These are phyloP conservation scores for Fusarium multiceps DNA, from an alignment of 2,329 filamentous ascomycete species.

Conservation along the genomic window DNA sequence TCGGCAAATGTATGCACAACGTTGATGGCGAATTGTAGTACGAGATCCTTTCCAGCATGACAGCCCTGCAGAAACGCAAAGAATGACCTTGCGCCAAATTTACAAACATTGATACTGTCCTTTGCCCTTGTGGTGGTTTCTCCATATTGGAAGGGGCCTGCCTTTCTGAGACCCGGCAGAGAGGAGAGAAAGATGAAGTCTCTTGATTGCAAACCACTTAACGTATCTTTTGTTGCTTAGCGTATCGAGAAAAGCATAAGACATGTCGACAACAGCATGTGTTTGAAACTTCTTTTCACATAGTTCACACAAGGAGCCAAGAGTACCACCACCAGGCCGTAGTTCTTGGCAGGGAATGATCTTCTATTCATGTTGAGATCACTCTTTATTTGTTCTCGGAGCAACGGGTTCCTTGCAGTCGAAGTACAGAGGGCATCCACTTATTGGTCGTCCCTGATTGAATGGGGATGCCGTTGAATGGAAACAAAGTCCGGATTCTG, in stretches of 20 bases:
- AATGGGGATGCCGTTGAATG: neutral
- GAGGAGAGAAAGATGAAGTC: neutral
- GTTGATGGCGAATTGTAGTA: neutral
- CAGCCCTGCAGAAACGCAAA: neutral
- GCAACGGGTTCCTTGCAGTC: neutral
- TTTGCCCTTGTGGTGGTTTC: neutral
- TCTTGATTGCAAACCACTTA: too few species aligned
- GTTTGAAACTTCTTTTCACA: neutral
- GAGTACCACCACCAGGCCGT: neutral
- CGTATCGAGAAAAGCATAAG: neutral
- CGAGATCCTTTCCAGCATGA: neutral
- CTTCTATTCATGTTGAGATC: neutral
- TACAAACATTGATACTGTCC: neutral
- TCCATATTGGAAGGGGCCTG: neutral
- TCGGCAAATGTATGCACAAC: neutral
- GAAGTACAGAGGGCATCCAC: neutral
- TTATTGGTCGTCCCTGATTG: conserved; percentile 4
- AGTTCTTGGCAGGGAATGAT: neutral
- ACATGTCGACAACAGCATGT: neutral
- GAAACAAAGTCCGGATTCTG: conserved; percentile 16
- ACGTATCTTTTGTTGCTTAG: neutral
- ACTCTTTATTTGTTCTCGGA: neutral
- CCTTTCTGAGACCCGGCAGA: neutral
- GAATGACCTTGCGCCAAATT: neutral
- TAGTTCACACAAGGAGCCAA: neutral